Base-by-base conservation (phyloP, 2,329 filamentous ascomycete species). In the Cordyceps pruinosa region DNA sequence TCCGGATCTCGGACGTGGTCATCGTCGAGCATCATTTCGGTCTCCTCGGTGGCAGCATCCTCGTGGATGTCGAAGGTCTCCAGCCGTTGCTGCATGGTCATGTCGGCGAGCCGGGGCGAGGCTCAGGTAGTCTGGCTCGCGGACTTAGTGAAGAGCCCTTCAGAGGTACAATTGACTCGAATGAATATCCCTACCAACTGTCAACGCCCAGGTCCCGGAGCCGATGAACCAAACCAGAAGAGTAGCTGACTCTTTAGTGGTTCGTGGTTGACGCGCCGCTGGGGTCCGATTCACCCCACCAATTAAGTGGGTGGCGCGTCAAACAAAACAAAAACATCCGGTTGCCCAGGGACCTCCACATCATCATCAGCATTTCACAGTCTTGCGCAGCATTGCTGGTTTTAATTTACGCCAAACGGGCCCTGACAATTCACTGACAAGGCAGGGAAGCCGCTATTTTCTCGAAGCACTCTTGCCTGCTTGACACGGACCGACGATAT, bases 1-100 rank as follows among this genome's bases (percentile, higher is more conserved):
- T 65, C 66, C 21, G 62, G 63, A 41, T 71, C 65, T 44, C 64
- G 61, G 19, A 64, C 58, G 9, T 58, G 59, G 28, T 73, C 70
- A 25, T 72, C 70, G n/a, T 77, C 75, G 8, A 69, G 69, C 69
- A 78, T 76, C 72, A 80, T 72, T 61, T 78, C 73, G 1, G 77
- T 77, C 50, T 80, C 77, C 61, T 77, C 77, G 7, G 77, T 79
- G 17, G 72, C 72, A 1, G 67, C 70, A 70, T 81, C 78, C 60
- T 80, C 74, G 64, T 80, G 77, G 56, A 81, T 79, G 25, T 72
- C 70, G 60, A 80, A 79, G 15, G 69, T 70, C 28, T 69, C 70
- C 23, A 63, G 58, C 65, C 70, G 64, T 53, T 63, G 65, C 10
- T 47, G 28, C 44, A 58, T 56, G 37, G 64, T 60, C 66, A 68